Base-by-base conservation (phyloP, 345 rosid genomes). In the Aurinia saxatilis region DNA sequence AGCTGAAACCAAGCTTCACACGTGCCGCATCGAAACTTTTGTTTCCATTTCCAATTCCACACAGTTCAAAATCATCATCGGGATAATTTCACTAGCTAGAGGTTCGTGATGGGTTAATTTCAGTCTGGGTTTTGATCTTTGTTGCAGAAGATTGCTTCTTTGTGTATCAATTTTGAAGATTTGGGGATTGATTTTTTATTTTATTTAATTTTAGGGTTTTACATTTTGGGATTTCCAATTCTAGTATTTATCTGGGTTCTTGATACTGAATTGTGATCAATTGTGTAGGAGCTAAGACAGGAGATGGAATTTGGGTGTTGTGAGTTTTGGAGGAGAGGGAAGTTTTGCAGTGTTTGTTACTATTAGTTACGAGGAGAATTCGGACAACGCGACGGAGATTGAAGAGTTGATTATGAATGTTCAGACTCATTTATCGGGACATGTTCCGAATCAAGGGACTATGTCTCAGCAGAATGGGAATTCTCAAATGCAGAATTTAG, bases 381-480 rank as follows among this genome's bases (percentile, higher is more conserved):
- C 57, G 77, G 37, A 50, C 39, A 58, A 76, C 70, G 67, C 57
- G 79, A 34, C 42, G 67, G 52, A 48, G 65, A 61, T 57, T 72
- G 21, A 73, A 62, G 73, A 63, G 13, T 8, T 70, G 56, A 62
- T n/a, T 34, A 86, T 86, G 96, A 84, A 88, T 78, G 84, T 78
- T 70, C 93, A 72, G 70, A 64, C 93, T 10, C 93, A 80, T 74
- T 56, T 80, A 75, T 80, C 95, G 3, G 86, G 86, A 56, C 83
- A 83, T 75, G 96, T 83, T 47, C 74, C 85, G 18, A 84, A 72
- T 70, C 88, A 87, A 73, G 85, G 82, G 38, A 75, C 81, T 16
- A 66, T 80, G 61, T 60, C 89, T 45, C 91, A 84, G 73, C 95
- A 78, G 48, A 84, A 87, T 81, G 91, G 88, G 54, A 84, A 78